Base-by-base conservation (phyloP, 345 rosid species). In the Lepidium aucheri region DNA sequence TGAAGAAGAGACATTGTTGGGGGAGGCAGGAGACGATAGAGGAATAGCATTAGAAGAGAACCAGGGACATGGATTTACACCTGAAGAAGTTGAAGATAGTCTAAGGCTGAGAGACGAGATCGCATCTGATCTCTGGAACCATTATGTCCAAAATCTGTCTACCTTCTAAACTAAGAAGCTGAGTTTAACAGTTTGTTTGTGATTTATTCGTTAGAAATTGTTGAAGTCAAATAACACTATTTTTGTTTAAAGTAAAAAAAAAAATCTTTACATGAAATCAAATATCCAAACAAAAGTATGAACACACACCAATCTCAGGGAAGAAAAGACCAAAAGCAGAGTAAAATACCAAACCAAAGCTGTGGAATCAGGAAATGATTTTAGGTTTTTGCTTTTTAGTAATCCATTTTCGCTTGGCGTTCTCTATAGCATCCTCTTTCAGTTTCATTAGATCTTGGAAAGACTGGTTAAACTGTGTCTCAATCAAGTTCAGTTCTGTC, bases 111-210 rank as follows among this genome's bases (percentile, higher is more conserved):
- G 98, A 59, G 95, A 91, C 73, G 74, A 81, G 20, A 72, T 91
- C 13, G 89, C 96, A 17, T 53, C 91, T 61, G 74, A 69, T 26
- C 77, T 88, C 71, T 91, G 95, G 95, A 74, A 84, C 26, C 84
- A 85, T 60, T 83, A 81, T 58, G 74, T 85, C 57, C 65, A 79
- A 17, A 81, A 78, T 75, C 42, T 86, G 34, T 65, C 83, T 15
- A 44, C 57, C 58, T 73, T 52, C 12, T 74, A 63, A 63, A 8
- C n/a, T 47, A 14, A n/a, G 32, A 28, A 28, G 13, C 42, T 50
- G 49, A 13, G 41, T 28, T 46, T 10, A 34, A 34, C 7, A 20
- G 16, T 32, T 16, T 35, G 17, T 51, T 28, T 28, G 47, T 13
- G 4, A 28, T 20, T 35, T 22, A 2, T 34, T 34, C 22, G 39